Percentiles rank a stretch among this genome's conserved stretches.
Conservation (phyloP, 2,329 filamentous ascomycete species). For the Colletotrichum sp. region DNA sequence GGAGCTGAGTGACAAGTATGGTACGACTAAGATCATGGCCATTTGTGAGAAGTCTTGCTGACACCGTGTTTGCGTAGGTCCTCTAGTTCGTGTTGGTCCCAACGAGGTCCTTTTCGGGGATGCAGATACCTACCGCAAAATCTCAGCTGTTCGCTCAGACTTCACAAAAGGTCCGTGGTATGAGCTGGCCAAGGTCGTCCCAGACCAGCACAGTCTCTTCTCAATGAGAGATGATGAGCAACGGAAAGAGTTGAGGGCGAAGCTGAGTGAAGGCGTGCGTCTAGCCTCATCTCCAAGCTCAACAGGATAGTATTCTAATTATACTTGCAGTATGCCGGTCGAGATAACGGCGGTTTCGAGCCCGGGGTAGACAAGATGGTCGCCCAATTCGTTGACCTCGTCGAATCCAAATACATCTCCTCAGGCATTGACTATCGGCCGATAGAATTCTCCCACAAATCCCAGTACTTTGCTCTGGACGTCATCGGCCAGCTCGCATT, state of each 20-base stretch:
- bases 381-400: neutral
- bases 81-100: conserved; percentile 22
- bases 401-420: conserved; percentile 14
- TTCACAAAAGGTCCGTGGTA: conserved; percentile 23
- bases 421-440: neutral
- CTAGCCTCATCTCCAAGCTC: neutral
- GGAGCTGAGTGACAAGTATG: conserved; percentile 7
- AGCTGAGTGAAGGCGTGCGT: conserved; percentile 19
- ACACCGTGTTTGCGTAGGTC: conserved; percentile 26
- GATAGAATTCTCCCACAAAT: conserved; percentile 15
- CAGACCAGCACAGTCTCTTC: conserved; percentile 18
- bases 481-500: conserved; percentile 29
- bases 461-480: conserved; percentile 27
- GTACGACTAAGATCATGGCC: neutral
- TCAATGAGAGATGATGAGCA: conserved; percentile 21
- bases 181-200: conserved; percentile 11
- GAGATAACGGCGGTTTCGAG: conserved; percentile 16
- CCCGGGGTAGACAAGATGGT: conserved; percentile 3
- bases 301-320: fast-evolving
- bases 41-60: conserved; percentile 10
- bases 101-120: conserved; percentile 25
- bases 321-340: neutral
- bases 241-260: conserved; percentile 16
- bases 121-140: conserved; percentile 1
- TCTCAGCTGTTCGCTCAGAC: conserved; percentile 12